Evolutionary conservation across 202 grass and related monocot species (phyloP).

Genomic region (Digitaria exilis): DNA sequence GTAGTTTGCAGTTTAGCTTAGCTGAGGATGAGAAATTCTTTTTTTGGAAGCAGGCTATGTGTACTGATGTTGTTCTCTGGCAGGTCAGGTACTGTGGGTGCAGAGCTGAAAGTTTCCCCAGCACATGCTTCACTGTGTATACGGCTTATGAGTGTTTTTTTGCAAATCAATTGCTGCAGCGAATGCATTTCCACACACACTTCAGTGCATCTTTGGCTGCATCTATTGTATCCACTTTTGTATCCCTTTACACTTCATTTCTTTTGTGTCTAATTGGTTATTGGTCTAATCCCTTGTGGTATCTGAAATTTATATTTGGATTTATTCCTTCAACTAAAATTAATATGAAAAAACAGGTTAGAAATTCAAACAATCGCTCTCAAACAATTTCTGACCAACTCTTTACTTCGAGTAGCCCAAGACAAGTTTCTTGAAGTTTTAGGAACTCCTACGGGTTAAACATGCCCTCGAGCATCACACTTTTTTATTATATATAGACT

Average conservation of each 20-base stretch:
- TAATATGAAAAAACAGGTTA: not conserved
- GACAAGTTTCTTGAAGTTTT: not conserved
- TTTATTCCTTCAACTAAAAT: not conserved
- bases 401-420: not conserved
- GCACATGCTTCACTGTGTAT: slow-evolving; percentile 68
- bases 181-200: slow-evolving; percentile 85
- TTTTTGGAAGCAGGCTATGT: too few species aligned
- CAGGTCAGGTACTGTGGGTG: slow-evolving; percentile 60
- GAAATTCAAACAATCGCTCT: not conserved
- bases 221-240: slow-evolving; percentile 70
- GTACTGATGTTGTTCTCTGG: slow-evolving; percentile 42
- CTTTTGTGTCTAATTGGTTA: not conserved
- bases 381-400: not conserved
- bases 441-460: slow-evolving; percentile 11
- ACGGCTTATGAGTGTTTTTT: slow-evolving; percentile 83
- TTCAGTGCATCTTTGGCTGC: slow-evolving; percentile 92
- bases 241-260: slow-evolving; percentile 1
- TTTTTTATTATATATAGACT: slow-evolving; percentile 19
- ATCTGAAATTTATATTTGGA: not conserved
- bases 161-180: slow-evolving; percentile 86
- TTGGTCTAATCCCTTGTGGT: not conserved
- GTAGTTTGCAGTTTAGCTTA: too few species aligned
- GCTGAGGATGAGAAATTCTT: too few species aligned
- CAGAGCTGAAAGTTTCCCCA: slow-evolving; percentile 71
- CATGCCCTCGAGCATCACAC: slow-evolving; percentile 8